These are phyloP conservation scores for Trypanosoma theileri DNA, from an alignment of 208 protist species.

Conservation along the genomic window DNA sequence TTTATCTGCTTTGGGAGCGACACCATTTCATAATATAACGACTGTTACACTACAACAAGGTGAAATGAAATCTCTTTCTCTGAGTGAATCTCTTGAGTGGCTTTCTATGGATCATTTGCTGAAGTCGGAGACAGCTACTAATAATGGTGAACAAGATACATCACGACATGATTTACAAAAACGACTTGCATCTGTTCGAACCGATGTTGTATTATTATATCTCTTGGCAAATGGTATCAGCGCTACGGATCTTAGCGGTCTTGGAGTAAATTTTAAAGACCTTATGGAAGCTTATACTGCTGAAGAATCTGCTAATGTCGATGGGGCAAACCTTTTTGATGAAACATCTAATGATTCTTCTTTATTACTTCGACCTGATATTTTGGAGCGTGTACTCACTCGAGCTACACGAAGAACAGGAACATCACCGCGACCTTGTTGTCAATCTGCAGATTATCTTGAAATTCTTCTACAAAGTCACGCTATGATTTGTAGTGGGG, in stretches of 20 bases:
- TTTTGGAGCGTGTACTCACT: constrained; percentile 42
- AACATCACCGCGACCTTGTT: constrained; percentile 16
- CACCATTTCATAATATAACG: constrained; percentile 75
- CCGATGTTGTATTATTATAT: constrained; percentile 66
- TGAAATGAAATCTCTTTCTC: constrained; percentile 61
- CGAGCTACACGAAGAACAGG: constrained; percentile 31
- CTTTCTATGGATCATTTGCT: constrained; percentile 56
- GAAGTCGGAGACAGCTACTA: constrained; percentile 11
- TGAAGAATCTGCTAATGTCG: constrained; percentile 8
- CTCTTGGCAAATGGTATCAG: constrained; percentile 55
- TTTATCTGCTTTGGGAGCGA: constrained; percentile 49
- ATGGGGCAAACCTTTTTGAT: constrained; percentile 25
- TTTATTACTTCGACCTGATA: constrained; percentile 41
- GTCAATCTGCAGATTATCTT: constrained; percentile 55
- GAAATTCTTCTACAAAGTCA: constrained; percentile 69
- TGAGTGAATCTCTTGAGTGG: constrained; percentile 67
- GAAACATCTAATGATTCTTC: constrained; percentile 8
- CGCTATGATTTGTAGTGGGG: constrained; percentile 51
- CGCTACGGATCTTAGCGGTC: constrained; percentile 42
- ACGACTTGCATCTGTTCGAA: constrained; percentile 46
- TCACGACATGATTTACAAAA: constrained; percentile 23
- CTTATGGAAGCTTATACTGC: constrained; percentile 60
- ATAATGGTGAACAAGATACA: not conserved
- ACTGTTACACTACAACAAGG: constrained; percentile 50
- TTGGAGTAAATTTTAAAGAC: constrained; percentile 50